Evolutionary conservation across 2,329 filamentous ascomycete species (phyloP), one percentile per base, ranked within the genome.

Genomic region (Colletotrichum noveboracense): DNA sequence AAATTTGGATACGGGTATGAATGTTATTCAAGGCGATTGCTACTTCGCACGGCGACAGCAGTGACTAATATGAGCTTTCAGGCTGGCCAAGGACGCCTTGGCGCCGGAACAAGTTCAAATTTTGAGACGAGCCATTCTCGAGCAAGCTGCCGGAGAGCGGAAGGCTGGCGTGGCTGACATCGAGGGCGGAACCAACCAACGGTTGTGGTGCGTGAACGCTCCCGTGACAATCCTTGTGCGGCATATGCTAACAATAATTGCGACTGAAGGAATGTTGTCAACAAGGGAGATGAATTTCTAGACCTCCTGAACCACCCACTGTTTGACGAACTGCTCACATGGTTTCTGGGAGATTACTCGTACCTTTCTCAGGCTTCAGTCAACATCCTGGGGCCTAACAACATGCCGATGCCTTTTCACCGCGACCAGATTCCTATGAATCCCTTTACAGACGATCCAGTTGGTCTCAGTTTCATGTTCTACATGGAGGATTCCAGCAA

Each of bases 401-500:
- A 64, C 30, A 64, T 64, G 16, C 30, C 30, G 4, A 64, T 64
- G 60, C 60, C 60, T 64, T 64, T 64, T 24, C 60, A 64, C 21
- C 60, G 60, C 18, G 60, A 64, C n/a, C 60, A 64, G 3, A 64
- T 64, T n/a, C 60, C 60, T 0, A n/a, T 64, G 60, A 64, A 64
- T 21, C 30, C 30, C 6, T 64, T 36, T 21, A 64, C 60, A 3
- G 60, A 64, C 21, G 30, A 64, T 8, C 60, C 60, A 3, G 2
- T 64, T 21, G 60, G 60, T 21, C 30, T 64, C 6, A 64, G 32
- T 38, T 64, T 64, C 60, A 64, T 64, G 60, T 64, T 64, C 28
- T 64, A 64, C 60, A 26, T 64, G 30, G 60, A 64, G 14, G 60
- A 64, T 14, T 36, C 30, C 30, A 64, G 60, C 60, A 64, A 36